Base-by-base conservation (phyloP, 192 early-diverging fungal species). In the Helicostylum pulchrum region DNA sequence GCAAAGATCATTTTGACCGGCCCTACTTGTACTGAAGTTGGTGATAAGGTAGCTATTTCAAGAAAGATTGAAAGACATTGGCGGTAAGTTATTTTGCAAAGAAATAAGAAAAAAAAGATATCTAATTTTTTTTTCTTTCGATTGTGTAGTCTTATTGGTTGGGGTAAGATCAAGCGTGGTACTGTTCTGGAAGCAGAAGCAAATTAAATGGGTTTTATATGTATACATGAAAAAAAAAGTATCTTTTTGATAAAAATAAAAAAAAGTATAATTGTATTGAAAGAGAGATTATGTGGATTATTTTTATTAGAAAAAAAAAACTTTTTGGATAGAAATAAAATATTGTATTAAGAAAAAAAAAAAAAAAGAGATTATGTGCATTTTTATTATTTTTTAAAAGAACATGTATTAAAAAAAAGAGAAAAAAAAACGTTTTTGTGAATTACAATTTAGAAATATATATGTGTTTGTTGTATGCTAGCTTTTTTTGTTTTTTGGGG, bases 21-120 rank as follows among this genome's bases (percentile, higher is more conserved):
- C 64, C 90, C 95, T 12, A 89, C 95, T 30, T 99, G 97, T 80
- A 95, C 96, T 46, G 96, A 99, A 73, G 81, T 90, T 30, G 91
- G 89, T 56, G 96, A 98, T 70, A 98, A 94, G 82, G 92, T 99
- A 65, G 95, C 97, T 2, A 76, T 98, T 45, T 93, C 91, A 58
- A 78, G 97, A 75, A 88, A 95, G 79, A 97, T 98, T 74, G 94
- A 96, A 67, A 92, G 92, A 79, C 92, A 96, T 79, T 99, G 97
- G 97, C 92, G 92, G 89, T 90, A 77, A 65, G 80, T 68, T 30
- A 26, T n/a, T n/a, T n/a, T n/a, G n/a, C n/a, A n/a, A n/a, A n/a
- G n/a, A n/a, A n/a, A n/a, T n/a, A n/a, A n/a, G n/a, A n/a, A n/a
- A n/a, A 8, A 20, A 26, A n/a, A n/a, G 17, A 17, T 19, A 0